phyloP scores from a whole-genome alignment of 2,329 filamentous ascomycete genomes.

The Nannizzia gypsea region DNA sequence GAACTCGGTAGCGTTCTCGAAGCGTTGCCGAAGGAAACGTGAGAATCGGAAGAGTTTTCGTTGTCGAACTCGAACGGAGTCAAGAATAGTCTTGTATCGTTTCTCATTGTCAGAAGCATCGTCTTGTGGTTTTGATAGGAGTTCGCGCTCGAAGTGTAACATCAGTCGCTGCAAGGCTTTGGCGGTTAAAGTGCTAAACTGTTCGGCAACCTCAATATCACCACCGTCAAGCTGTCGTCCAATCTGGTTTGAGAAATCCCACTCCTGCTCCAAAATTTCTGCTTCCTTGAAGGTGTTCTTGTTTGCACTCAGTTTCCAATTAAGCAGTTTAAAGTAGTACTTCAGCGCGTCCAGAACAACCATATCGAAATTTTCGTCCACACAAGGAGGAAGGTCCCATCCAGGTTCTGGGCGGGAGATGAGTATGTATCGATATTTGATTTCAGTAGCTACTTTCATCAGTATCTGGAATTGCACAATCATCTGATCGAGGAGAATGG shows the following conservation, averaged over 20 bases:
- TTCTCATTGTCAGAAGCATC: slow-evolving; percentile 84
- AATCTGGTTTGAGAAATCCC: slow-evolving; percentile 93
- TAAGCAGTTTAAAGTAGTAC: slow-evolving; percentile 97
- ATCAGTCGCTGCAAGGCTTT: slow-evolving; percentile 84
- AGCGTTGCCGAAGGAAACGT: slow-evolving; percentile 77
- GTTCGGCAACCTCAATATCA: slow-evolving; percentile 92
- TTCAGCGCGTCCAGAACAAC: slow-evolving; percentile 86
- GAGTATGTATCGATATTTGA: slow-evolving; percentile 76
- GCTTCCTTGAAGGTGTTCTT: slow-evolving; percentile 99
- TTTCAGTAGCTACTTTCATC: slow-evolving; percentile 78
- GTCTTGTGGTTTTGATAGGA: slow-evolving; percentile 74
- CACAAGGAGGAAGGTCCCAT: slow-evolving; percentile 91
- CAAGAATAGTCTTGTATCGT: slow-evolving; percentile 86
- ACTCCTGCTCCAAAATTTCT: slow-evolving; percentile 92
- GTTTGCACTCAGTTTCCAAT: slow-evolving; percentile 94
- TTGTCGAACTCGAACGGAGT: slow-evolving; percentile 91
- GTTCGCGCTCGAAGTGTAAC: slow-evolving; percentile 80
- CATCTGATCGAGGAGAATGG: slow-evolving; percentile 95
- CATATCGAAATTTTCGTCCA: slow-evolving; percentile 89
- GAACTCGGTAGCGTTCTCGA: slow-evolving; percentile 94
- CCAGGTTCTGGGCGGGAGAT: slow-evolving; percentile 80
- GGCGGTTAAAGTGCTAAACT: slow-evolving; percentile 86
- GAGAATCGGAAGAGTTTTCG: slow-evolving; percentile 94
- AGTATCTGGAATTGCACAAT: slow-evolving; percentile 92
- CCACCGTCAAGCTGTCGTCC: slow-evolving; percentile 84